These are phyloP conservation scores for Linnemannia hyalina DNA, from an alignment of 192 early-diverging fungal genomes.

Conservation along the genomic window DNA sequence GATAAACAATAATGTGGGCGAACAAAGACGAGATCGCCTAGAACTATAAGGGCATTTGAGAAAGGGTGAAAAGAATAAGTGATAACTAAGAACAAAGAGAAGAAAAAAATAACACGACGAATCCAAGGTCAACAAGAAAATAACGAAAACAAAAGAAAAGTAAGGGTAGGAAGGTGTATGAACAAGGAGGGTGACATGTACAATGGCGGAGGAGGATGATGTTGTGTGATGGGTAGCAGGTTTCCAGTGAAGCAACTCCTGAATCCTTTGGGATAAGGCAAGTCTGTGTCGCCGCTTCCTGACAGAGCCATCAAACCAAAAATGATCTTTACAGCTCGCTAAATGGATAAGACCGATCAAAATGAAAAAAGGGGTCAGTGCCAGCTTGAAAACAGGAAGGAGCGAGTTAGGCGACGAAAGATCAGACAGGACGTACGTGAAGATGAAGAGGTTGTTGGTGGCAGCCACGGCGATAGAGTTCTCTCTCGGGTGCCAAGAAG, in stretches of 20 bases:
- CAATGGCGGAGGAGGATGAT: neutral
- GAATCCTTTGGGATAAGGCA: neutral
- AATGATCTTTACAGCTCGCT: too few relatives aligned
- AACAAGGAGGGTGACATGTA: slow-evolving; percentile 5
- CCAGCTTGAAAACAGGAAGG: neutral
- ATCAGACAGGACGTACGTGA: slow-evolving; percentile 64
- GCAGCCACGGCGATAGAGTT: slow-evolving; percentile 97
- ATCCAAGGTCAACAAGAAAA: neutral
- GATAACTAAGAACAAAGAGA: neutral
- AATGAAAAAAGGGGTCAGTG: too few relatives aligned
- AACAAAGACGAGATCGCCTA: neutral
- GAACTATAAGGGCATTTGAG: neutral
- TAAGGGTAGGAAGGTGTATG: neutral
- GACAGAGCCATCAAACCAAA: too few relatives aligned
- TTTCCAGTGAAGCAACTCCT: neutral
- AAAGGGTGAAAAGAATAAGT: neutral
- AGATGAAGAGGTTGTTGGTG: slow-evolving; percentile 98
- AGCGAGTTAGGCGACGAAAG: neutral
- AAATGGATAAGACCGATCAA: neutral
- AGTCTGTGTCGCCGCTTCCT: too few relatives aligned
- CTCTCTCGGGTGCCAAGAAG: slow-evolving; percentile 97
- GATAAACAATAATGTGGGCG: too few relatives aligned
- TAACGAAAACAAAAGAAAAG: neutral
- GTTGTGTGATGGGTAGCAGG: neutral
- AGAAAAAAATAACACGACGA: neutral